These are phyloP conservation scores for Alliaria petiolata DNA, from an alignment of 345 rosid species.

Conservation along the genomic window DNA sequence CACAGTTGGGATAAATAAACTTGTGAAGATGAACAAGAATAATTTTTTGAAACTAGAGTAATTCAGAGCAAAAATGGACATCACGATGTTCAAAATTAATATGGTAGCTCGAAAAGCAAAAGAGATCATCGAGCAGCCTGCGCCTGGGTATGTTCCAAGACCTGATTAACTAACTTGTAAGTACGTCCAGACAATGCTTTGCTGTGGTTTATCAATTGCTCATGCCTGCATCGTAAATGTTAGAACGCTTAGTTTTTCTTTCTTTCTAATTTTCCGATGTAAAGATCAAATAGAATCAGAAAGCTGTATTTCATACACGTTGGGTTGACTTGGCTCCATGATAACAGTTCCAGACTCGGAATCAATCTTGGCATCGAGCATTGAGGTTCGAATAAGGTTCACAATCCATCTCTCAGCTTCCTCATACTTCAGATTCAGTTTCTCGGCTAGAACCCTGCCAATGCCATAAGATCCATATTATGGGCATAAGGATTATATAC, in stretches of 20 bases:
- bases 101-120: slow-evolving; percentile 17
- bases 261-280: neutral
- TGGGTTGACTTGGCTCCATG: slow-evolving; percentile 76
- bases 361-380: slow-evolving; percentile 91
- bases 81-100: neutral
- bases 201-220: slow-evolving; percentile 86
- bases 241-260: neutral
- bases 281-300: neutral
- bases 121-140: slow-evolving; percentile 60
- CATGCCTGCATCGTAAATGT: slow-evolving; percentile 48
- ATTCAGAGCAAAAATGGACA: neutral
- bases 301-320: slow-evolving; percentile 49
- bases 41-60: neutral
- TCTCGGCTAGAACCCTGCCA: slow-evolving; percentile 79
- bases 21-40: neutral
- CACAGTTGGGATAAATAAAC: neutral
- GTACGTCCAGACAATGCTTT: slow-evolving; percentile 86
- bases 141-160: slow-evolving; percentile 65
- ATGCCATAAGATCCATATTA: neutral
- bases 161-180: slow-evolving; percentile 72
- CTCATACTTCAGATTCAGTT: slow-evolving; percentile 77
- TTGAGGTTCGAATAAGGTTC: slow-evolving; percentile 78
- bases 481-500: neutral
- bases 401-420: slow-evolving; percentile 98
- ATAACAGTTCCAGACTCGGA: slow-evolving; percentile 66